phyloP scores from a whole-genome alignment of 306 rosid species.

The Trichosanthes cucumerina region DNA sequence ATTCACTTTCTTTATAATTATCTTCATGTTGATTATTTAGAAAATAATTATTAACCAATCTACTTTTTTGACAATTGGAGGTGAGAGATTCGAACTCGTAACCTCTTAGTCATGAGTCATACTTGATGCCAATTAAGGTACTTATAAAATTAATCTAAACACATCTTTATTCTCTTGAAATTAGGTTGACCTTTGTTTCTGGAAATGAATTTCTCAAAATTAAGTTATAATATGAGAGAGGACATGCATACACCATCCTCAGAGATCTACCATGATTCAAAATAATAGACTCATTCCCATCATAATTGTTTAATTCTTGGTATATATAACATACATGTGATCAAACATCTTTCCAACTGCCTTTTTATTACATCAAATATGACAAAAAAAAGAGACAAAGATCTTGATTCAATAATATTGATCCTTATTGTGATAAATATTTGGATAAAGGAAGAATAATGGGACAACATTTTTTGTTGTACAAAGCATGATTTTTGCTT shows the following conservation, averaged over 20 bases:
- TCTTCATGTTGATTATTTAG: too few species aligned
- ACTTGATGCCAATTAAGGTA: too few species aligned
- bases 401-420: not conserved
- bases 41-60: too few species aligned
- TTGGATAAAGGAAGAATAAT: not conserved
- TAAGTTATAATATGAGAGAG: not conserved
- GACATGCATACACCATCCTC: not conserved
- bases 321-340: slow-evolving; percentile 3
- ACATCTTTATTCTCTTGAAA: too few species aligned
- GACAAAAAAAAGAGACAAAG: not conserved
- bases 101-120: too few species aligned
- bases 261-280: not conserved
- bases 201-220: not conserved
- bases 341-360: not conserved
- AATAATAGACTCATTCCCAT: not conserved
- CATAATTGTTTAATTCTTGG: not conserved
- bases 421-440: not conserved
- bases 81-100: too few species aligned
- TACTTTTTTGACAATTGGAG: too few species aligned
- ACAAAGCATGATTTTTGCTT: not conserved
- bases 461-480: not conserved
- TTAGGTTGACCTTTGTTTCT: too few species aligned
- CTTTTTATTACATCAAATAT: not conserved
- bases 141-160: too few species aligned
- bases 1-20: too few species aligned